These are phyloP conservation scores for Secale cereale DNA, from an alignment of 176 grass and related monocot species.

Conservation along the genomic window DNA sequence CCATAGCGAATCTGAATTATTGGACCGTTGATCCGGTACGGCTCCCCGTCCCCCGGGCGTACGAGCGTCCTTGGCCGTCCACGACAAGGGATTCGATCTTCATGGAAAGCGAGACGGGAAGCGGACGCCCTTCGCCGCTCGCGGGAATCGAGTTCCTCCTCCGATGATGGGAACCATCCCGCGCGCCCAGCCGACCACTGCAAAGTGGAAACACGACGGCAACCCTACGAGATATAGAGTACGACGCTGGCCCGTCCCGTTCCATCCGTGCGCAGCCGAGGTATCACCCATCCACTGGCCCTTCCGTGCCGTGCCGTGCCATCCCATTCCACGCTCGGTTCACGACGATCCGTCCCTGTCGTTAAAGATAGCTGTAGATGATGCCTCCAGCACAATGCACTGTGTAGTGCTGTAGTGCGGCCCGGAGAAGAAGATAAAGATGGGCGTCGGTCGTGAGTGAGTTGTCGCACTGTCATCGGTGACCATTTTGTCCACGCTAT, in stretches of 20 bases:
- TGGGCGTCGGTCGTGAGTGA: not conserved
- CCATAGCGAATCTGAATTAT: not conserved
- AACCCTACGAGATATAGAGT: too few species aligned
- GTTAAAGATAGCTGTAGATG: not conserved
- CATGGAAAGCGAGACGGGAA: not conserved
- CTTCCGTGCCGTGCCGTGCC: not conserved
- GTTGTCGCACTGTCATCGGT: not conserved
- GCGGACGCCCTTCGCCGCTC: not conserved
- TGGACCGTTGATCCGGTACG: not conserved
- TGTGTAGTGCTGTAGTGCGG: not conserved
- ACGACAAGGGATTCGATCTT: not conserved
- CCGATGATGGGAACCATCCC: too few species aligned
- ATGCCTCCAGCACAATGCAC: conserved; percentile 1
- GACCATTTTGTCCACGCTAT: not conserved
- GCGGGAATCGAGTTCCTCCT: too few species aligned
- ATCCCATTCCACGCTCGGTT: not conserved
- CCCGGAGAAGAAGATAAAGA: not conserved
- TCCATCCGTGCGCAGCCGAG: not conserved
- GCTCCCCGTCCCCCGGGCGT: not conserved
- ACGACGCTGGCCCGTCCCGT: not conserved
- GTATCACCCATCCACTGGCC: too few species aligned
- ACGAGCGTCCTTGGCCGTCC: not conserved
- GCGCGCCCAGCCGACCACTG: too few species aligned
- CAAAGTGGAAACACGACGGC: too few species aligned
- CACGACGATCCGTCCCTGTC: not conserved